Base-by-base conservation (phyloP, 306 rosid species). In the Trichosanthes cucumerina region DNA sequence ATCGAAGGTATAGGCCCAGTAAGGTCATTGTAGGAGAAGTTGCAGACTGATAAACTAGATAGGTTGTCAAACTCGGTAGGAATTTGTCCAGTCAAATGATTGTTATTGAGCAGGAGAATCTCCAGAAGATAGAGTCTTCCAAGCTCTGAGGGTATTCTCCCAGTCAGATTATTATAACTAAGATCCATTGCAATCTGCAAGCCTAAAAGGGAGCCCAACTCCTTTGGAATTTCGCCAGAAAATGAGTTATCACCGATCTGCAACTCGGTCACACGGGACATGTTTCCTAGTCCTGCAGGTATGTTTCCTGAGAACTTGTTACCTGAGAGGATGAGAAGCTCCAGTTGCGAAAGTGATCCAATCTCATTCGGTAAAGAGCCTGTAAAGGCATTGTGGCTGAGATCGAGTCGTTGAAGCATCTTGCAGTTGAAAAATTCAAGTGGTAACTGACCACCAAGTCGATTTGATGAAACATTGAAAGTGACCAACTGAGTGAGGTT, bases 111-210 rank as follows among this genome's bases (percentile, higher is more conserved):
- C 52, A 82, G 70, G 63, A 96, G 91, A 80, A 68, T 85, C 72
- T 86, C 91, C 66, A 96, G 97, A 86, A 91, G 80, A 74, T 80
- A 79, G 60, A 96, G 93, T 70, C 80, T 85, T 15, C 99, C 96
- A 66, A 96, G 96, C 79, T 81, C 83, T 39, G 90, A 54, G 0
- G 97, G 98, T 75, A 96, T 91, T 53, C 56, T 83, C 75, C 99
- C 97, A 9, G 86, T 84, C 63, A 96, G 90, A 79, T 90, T 88
- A 75, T 96, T 96, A 82, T 80, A 83, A 81, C 99, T 91, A 72
- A 96, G 93, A 91, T 96, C 88, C 98, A 96, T 78, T 33, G 89
- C 96, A 70, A 96, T 96, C 87, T 90, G 98, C 85, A 96, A 89
- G 86, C 93, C 87, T 77, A 90, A 85, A 79, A 92, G 93, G 39